These are phyloP conservation scores for Lipomyces yamanashiensis DNA, from an alignment of 805 yeast genomes.

Conservation along the genomic window DNA sequence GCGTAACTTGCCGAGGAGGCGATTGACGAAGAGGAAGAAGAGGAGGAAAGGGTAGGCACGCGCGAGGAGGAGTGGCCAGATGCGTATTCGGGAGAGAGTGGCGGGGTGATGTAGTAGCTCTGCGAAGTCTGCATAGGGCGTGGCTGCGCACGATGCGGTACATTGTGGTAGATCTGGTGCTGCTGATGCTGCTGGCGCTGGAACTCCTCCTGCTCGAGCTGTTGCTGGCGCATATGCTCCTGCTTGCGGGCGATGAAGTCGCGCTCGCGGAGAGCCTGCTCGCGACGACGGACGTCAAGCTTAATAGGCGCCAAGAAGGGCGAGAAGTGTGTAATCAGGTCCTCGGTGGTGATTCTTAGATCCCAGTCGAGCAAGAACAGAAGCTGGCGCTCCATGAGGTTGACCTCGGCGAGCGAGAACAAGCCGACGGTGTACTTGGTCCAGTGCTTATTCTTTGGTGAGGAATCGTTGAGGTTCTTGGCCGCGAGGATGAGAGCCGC, in stretches of 20 bases:
- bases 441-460: constrained; percentile 97
- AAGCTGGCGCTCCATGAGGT: constrained; percentile 88
- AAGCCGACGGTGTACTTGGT: constrained; percentile 88
- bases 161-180: constrained; percentile 17
- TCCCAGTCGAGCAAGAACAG: constrained; percentile 86
- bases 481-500: constrained; percentile 92
- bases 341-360: constrained; percentile 69
- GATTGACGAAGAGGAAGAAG: constrained; percentile 27
- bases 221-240: constrained; percentile 15
- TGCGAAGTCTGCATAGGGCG: neutral
- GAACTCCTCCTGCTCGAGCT: neutral
- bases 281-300: constrained; percentile 48
- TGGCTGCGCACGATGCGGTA: constrained; percentile 21
- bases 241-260: constrained; percentile 24
- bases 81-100: constrained; percentile 23
- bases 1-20: constrained; percentile 24
- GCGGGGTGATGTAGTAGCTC: constrained; percentile 18
- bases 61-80: constrained; percentile 9
- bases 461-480: constrained; percentile 87
- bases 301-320: constrained; percentile 81
- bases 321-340: constrained; percentile 68
- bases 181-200: constrained; percentile 1
- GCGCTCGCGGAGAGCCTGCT: constrained; percentile 28
- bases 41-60: constrained; percentile 17
- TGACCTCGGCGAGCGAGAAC: constrained; percentile 75